phyloP scores from a whole-genome alignment of 2,329 filamentous ascomycete genomes.

The Mycosphaerella sp. region DNA sequence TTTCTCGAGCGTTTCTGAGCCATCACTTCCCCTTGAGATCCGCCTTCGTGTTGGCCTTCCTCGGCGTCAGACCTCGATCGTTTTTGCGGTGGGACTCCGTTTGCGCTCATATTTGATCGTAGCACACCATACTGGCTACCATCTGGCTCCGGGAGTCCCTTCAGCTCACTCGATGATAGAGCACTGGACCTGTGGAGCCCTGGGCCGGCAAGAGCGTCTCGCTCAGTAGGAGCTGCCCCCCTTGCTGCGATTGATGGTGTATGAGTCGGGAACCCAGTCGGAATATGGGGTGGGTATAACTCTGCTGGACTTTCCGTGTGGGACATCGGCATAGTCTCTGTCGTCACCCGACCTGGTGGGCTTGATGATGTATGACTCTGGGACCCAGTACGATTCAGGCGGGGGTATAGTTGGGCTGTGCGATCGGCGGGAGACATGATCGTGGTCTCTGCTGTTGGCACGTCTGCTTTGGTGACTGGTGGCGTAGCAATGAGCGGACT shows the following conservation, averaged over 20 bases:
- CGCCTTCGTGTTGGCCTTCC: background rate
- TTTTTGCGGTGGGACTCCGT: background rate
- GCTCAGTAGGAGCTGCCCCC: background rate
- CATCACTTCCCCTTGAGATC: background rate
- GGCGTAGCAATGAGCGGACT: background rate
- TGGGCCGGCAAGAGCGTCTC: background rate
- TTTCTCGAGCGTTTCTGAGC: slow-evolving; percentile 7
- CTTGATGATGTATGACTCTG: background rate
- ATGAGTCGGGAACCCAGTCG: slow-evolving; percentile 15
- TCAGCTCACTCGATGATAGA: background rate
- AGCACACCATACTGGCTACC: background rate
- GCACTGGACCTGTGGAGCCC: background rate
- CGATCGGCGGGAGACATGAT: background rate
- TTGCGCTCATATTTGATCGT: background rate
- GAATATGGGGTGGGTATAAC: slow-evolving; percentile 7
- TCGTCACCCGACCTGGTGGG: background rate
- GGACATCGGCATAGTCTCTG: background rate
- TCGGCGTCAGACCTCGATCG: slow-evolving; percentile 11
- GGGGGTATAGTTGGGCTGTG: background rate
- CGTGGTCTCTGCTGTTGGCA: background rate
- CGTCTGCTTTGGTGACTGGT: background rate
- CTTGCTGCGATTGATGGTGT: slow-evolving; percentile 1
- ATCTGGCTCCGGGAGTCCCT: background rate
- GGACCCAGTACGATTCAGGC: background rate
- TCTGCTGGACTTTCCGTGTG: background rate